Evolutionary conservation across 2,329 filamentous ascomycete genomes (phyloP), one percentile per base, ranked within the genome.

Genomic region (Bertia moriformis): DNA sequence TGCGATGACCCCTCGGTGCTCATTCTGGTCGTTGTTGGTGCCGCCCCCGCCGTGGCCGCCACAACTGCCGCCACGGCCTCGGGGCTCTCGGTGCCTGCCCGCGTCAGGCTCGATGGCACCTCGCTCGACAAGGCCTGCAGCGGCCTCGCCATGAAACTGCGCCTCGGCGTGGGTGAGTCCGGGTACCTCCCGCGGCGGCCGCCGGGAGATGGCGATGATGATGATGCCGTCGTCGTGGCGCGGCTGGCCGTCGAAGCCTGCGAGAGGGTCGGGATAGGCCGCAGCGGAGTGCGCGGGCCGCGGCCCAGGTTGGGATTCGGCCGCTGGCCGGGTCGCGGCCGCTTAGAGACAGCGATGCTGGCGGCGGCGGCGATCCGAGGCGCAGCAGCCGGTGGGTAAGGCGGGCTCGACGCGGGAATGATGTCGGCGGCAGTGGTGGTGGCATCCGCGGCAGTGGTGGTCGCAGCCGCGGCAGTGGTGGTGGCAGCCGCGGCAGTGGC

Each of bases 1-100:
- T 73, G 69, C 43, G 68, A 72, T 46, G 59, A 62, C 2, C 64
- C 63, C 41, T 66, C 49, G 14, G 72, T 55, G 50, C 75, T 66
- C 5, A 67, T 69, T n/a, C n/a, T n/a, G n/a, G n/a, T n/a, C n/a
- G n/a, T n/a, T n/a, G n/a, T n/a, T n/a, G n/a, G n/a, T n/a, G n/a
- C n/a, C n/a, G n/a, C n/a, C n/a, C n/a, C n/a, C n/a, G n/a, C n/a
- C n/a, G n/a, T n/a, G n/a, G n/a, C n/a, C n/a, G n/a, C n/a, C n/a
- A n/a, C n/a, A n/a, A n/a, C n/a, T n/a, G n/a, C n/a, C n/a, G n/a
- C n/a, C n/a, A n/a, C n/a, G n/a, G n/a, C n/a, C n/a, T n/a, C n/a
- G n/a, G n/a, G n/a, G n/a, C n/a, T n/a, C n/a, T n/a, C n/a, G n/a
- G n/a, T n/a, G n/a, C n/a, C n/a, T n/a, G n/a, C n/a, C n/a, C n/a